Base-by-base conservation (phyloP, 1,139 yeast species). In the Diutina rugosa region DNA sequence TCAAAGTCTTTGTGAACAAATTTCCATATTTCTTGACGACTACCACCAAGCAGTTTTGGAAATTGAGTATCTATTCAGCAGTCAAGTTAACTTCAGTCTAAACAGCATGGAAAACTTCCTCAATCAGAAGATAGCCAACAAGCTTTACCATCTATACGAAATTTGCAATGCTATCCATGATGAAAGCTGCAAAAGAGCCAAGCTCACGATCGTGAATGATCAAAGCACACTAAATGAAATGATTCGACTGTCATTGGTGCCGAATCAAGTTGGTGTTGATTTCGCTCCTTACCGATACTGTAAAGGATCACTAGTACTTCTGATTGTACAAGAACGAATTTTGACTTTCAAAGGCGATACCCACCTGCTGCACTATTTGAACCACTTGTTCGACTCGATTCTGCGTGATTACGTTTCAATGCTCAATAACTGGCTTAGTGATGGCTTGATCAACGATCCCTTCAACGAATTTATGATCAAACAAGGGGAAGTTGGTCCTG, bases 391-490 rank as follows among this genome's bases (percentile, higher is more conserved):
- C 58, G 79, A 79, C 54, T 75, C 75, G 14, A 80, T 90, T 0
- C 83, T 95, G 51, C 66, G 63, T 38, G 84, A 84, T 49, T 93
- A 90, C 64, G 74, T 90, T 29, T 63, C 63, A 1, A 87, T 88
- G 83, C 73, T 95, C 21, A 85, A 87, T 61, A 68, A 73, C 35
- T 95, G 99, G 99, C 73, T 93, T 28, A 77, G 79, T 14, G 74
- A 78, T 57, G 99, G 99, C 0, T 74, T 76, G 4, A 76, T 93
- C 9, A 78, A 80, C 60, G 99, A 95, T 63, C 90, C 90, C 0
- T 83, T 82, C 63, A 84, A 85, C 54, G 99, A 95, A 67, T 95
- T 95, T 65, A 71, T 91, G 66, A 81, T 93, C 12, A 78, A 82
- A 58, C 69, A 73, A 58, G 75, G 74, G 58, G 67, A 63, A 57